phyloP scores from a whole-genome alignment of 352 stramenopile genomes.

The Vaucheria bursata region DNA sequence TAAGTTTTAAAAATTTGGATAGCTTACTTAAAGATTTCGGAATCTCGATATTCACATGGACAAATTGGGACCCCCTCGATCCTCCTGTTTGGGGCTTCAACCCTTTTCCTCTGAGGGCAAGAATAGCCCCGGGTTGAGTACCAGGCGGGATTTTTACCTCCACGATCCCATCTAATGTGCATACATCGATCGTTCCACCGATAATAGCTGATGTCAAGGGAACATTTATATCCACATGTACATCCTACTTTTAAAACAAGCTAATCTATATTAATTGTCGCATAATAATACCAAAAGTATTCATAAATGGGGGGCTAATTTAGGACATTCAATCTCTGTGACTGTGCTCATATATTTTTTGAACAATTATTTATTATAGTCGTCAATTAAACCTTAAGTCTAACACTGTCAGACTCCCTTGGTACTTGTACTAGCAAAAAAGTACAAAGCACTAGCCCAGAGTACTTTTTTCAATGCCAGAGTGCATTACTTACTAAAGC shows the following conservation, averaged over 20 bases:
- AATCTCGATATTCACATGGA: constrained; percentile 89
- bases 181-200: constrained; percentile 83
- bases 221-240: constrained; percentile 6
- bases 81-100: constrained; percentile 55
- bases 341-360: too few species aligned
- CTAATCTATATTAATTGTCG: too few species aligned
- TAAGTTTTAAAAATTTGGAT: background rate
- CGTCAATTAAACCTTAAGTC: too few species aligned
- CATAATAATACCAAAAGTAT: too few species aligned
- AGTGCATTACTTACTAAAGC: too few species aligned
- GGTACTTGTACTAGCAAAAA: too few species aligned
- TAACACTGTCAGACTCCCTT: too few species aligned
- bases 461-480: too few species aligned
- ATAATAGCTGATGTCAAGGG: constrained; percentile 1
- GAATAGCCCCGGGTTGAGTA: constrained; percentile 83
- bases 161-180: constrained; percentile 88
- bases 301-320: too few species aligned
- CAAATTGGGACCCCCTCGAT: constrained; percentile 81
- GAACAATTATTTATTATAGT: too few species aligned
- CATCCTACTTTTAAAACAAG: background rate
- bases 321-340: too few species aligned
- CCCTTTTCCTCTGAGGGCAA: constrained; percentile 91
- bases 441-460: too few species aligned
- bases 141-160: constrained; percentile 91
- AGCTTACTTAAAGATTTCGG: constrained; percentile 56